Evolutionary conservation across 1,284 basidiomycete genomes (phyloP).

Genomic region (Pyrrhoderma lamaoense): DNA sequence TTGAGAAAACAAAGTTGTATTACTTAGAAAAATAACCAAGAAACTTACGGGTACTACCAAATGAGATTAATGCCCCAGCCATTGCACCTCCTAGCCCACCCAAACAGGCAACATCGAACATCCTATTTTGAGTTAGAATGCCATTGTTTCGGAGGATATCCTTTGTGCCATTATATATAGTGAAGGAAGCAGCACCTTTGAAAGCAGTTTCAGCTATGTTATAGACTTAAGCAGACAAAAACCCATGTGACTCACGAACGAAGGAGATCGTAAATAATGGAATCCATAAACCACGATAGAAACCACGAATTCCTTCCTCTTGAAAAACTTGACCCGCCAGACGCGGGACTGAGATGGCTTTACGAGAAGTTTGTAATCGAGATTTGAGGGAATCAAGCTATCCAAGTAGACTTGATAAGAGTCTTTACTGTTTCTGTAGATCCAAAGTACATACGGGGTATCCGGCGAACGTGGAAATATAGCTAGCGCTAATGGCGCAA

Average conservation of each 20-base stretch:
- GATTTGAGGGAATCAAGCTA: constrained; percentile 89
- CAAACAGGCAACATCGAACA: constrained; percentile 64
- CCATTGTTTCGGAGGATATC: constrained; percentile 63
- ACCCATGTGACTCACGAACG: constrained; percentile 60
- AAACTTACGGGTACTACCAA: constrained; percentile 61
- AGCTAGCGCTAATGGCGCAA: constrained; percentile 75
- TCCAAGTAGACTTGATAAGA: neutral
- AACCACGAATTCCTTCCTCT: constrained; percentile 89
- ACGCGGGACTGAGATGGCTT: constrained; percentile 63
- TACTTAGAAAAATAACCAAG: constrained; percentile 7
- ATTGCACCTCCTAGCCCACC: constrained; percentile 77
- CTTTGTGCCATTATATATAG: constrained; percentile 89
- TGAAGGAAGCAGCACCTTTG: constrained; percentile 81
- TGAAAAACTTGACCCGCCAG: constrained; percentile 71
- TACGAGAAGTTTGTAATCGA: constrained; percentile 80
- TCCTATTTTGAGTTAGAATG: constrained; percentile 48
- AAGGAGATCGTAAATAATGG: constrained; percentile 95
- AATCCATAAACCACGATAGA: constrained; percentile 87
- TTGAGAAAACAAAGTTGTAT: constrained; percentile 14
- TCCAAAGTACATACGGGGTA: constrained; percentile 54
- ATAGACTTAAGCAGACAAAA: constrained; percentile 12
- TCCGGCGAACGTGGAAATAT: constrained; percentile 75
- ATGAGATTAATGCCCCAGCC: constrained; percentile 77
- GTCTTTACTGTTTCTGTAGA: neutral
- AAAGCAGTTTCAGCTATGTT: constrained; percentile 19